Base-by-base conservation (phyloP, 1,284 basidiomycete species). In the Marasmius sp. region DNA sequence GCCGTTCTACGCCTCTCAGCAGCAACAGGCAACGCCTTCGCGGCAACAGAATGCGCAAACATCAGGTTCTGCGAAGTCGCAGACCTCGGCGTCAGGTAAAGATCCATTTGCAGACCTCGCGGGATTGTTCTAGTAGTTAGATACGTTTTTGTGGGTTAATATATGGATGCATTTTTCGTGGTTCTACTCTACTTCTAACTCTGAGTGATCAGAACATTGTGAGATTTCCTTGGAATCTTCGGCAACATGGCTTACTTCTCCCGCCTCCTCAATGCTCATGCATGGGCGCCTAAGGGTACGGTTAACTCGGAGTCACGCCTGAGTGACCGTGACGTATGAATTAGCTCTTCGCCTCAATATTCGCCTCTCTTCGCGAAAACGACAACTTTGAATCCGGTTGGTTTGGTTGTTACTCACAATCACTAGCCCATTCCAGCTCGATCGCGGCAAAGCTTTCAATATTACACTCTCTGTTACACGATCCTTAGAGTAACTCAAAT, bases 81-180 rank as follows among this genome's bases (percentile, higher is more conserved):
- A 27, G 27, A 27, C 27, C 27, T 27, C 27, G 27, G 27, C 27
- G 27, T 27, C 27, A 70, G 79, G 77, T 64, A 92, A 91, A 70
- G 91, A 93, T 74, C 92, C 92, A 43, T 93, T 93, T 68, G 89
- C 89, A 14, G 91, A 93, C 74, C 77, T 93, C 49, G 90, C 82
- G 2, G 87, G 87, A 39, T 74, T 93, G 61, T 92, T 93, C 71
- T 93, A 75, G 78, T 64, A 57, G 27, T 37, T 10, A 37, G 18
- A 27, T 16, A 27, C 33, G 16, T 22, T 36, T 22, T 18, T 18
- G 14, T 50, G 12, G 16, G 16, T 47, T 20, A n/a, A 47, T n/a
- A 47, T n/a, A 2, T n/a, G 8, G 9, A 8, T 20, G 45, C 7
- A 47, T n/a, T 16, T 2, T 47, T 47, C n/a, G 16, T 2, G 16